Percentiles rank a stretch among this genome's conserved stretches.
phyloP scores from a whole-genome alignment of 257 asterid genomes.

The Striga asiatica region DNA sequence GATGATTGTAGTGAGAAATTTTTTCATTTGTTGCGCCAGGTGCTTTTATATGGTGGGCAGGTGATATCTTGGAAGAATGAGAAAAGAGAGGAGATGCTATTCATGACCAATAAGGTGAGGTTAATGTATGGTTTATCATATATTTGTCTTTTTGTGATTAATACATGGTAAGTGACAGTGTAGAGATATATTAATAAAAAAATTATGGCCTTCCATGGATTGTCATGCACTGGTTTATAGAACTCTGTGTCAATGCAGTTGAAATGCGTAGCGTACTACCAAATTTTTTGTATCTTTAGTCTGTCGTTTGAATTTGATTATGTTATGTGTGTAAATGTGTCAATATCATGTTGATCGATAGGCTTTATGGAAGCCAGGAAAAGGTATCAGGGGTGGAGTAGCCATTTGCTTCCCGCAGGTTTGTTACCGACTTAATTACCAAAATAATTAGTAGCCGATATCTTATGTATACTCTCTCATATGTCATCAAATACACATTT shows the following conservation, averaged over 20 bases:
- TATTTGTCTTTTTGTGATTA: neutral
- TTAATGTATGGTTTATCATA: neutral
- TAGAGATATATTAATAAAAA: too few species aligned
- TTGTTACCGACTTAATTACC: constrained; percentile 1
- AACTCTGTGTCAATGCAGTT: neutral
- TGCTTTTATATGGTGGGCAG: constrained; percentile 64
- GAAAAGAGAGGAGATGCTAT: constrained; percentile 62
- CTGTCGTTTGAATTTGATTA: neutral
- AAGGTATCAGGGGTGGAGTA: constrained; percentile 58
- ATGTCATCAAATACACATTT: constrained; percentile 12
- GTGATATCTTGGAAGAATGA: constrained; percentile 84
- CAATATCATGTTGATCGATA: constrained; percentile 23
- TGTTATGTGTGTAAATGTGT: neutral
- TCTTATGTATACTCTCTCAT: constrained; percentile 12
- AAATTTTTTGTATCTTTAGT: neutral
- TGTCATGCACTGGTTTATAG: too few species aligned
- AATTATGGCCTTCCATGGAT: too few species aligned
- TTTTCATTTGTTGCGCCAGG: constrained; percentile 31
- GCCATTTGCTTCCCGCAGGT: constrained; percentile 75
- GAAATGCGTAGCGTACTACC: neutral
- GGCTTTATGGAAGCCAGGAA: constrained; percentile 49
- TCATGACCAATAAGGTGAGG: constrained; percentile 56
- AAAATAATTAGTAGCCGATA: neutral
- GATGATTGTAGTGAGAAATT: neutral
- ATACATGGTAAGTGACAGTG: neutral